These are phyloP conservation scores for Tetrahymena elliotti DNA, from an alignment of 73 alveolate genomes.

Conservation along the genomic window DNA sequence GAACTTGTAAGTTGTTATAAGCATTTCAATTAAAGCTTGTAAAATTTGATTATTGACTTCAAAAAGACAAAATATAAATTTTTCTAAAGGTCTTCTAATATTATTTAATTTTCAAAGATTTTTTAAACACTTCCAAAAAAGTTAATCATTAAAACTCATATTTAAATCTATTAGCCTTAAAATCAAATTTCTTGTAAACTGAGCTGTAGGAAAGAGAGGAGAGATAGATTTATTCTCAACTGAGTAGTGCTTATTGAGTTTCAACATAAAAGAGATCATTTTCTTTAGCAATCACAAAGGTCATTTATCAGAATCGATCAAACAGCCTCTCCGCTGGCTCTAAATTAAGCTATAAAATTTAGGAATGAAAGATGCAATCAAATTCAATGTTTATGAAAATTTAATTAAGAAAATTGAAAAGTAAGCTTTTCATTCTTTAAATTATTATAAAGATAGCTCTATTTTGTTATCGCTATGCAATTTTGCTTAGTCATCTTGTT, in stretches of 20 bases:
- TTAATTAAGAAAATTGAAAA: not conserved
- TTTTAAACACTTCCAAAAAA: not conserved
- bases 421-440: too few species aligned
- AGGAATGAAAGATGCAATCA: too few species aligned
- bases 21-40: not conserved
- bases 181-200: too few species aligned
- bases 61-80: not conserved
- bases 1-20: not conserved
- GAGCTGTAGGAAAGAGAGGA: not conserved
- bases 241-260: not conserved
- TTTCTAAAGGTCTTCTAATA: not conserved
- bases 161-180: too few species aligned
- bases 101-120: not conserved
- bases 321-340: not conserved
- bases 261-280: not conserved
- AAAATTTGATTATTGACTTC: not conserved
- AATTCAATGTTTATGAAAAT: not conserved
- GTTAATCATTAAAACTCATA: not conserved
- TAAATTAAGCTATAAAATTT: not conserved
- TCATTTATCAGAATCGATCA: not conserved
- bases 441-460: too few species aligned
- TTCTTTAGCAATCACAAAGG: not conserved
- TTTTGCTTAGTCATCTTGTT: too few species aligned
- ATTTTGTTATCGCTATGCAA: too few species aligned
- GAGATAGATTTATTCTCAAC: not conserved